These are phyloP conservation scores for Tillandsia fasciculata DNA, from an alignment of 176 grass and related monocot genomes.

Conservation along the genomic window DNA sequence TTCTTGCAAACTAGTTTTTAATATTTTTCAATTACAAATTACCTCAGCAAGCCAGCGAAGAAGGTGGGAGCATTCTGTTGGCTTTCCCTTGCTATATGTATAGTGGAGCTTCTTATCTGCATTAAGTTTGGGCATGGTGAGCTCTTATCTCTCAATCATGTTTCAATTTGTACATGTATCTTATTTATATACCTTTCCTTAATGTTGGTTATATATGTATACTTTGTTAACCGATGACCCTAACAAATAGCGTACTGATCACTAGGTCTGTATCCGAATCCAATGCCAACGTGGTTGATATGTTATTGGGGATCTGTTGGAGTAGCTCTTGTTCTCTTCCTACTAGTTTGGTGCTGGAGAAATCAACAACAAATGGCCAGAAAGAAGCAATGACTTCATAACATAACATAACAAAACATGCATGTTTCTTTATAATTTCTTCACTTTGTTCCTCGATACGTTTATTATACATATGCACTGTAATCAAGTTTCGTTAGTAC, in stretches of 20 bases:
- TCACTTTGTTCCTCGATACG: neutral
- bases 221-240: neutral
- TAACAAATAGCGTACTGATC: neutral
- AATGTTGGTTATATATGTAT: slow-evolving; percentile 10
- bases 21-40: neutral
- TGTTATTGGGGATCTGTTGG: slow-evolving; percentile 52
- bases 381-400: slow-evolving; percentile 43
- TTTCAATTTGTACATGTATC: slow-evolving; percentile 1
- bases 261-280: slow-evolving; percentile 69
- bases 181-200: neutral
- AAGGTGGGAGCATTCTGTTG: slow-evolving; percentile 97
- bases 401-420: neutral
- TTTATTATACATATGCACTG: neutral
- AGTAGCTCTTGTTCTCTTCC: slow-evolving; percentile 35
- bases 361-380: slow-evolving; percentile 51
- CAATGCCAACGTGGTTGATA: slow-evolving; percentile 75
- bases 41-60: slow-evolving; percentile 78
- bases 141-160: neutral
- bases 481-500: neutral
- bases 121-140: slow-evolving; percentile 88
- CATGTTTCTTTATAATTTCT: neutral
- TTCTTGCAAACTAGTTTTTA: too few species aligned
- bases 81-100: slow-evolving; percentile 93
- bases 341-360: slow-evolving; percentile 74
- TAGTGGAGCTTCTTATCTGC: slow-evolving; percentile 90